Evolutionary conservation across 2,329 filamentous ascomycete genomes (phyloP), one percentile per base, ranked within the genome.

Genomic region (Elsinoe fawcettii): DNA sequence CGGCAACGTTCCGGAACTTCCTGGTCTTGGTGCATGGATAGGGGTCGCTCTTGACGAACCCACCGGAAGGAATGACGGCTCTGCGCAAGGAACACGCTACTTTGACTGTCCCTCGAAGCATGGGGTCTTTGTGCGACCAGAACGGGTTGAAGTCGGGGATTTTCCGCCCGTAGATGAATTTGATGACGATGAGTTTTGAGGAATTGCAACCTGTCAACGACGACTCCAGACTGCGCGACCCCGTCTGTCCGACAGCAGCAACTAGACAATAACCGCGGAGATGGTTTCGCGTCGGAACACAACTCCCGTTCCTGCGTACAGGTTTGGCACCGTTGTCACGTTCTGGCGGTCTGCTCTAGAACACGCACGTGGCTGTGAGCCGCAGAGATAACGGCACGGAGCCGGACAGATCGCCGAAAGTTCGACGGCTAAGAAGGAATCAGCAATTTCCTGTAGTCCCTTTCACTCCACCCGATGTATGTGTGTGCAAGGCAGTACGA

Each of bases 31-130:
- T 16, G 65, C 72, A 74, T 93, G 88, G 88, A 77, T 92, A 18
- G 88, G 87, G 39, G 75, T 93, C 55, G 69, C 69, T 22, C 78
- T 91, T 55, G 88, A 92, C 68, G 88, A 92, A 72, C 87, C 88
- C 1, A 85, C 86, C 43, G 88, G 87, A 57, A 89, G 88, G 76
- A 93, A 92, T 66, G 87, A 92, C 69, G 88, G 89, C 59, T 85
- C 83, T 64, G 82, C 90, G 63, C 72, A 73, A 58, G 77, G 75
- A 41, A 80, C 78, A 62, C 77, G 83, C 62, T 92, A 91, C 72
- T 93, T 90, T 79, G 76, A 80, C 53, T 84, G 83, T 56, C 69
- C 75, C 61, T 73, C 83, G 59, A 91, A 90, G 69, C 83, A 82
- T 64, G 88, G 88, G 32, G 85, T 90, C 18, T 90, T 93, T 72